A percentile compares a stretch with the other conserved stretches of the same genome.
Evolutionary conservation across 306 rosid species (phyloP).

Genomic region (Cucumis melo): DNA sequence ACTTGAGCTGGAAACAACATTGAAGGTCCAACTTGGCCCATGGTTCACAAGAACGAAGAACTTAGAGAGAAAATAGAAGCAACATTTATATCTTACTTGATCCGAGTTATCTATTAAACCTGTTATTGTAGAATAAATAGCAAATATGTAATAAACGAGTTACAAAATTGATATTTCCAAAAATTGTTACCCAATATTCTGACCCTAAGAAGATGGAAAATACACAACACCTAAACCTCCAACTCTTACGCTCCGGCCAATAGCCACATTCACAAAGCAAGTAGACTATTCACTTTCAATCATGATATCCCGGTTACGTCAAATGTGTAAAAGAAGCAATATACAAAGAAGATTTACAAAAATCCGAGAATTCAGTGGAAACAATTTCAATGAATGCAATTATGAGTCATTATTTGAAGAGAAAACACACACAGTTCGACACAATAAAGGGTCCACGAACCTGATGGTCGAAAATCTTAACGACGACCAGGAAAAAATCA

Average conservation of each 20-base stretch:
- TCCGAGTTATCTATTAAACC: neutral
- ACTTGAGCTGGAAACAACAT: neutral
- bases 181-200: neutral
- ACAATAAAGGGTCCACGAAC: conserved; percentile 16
- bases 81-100: neutral
- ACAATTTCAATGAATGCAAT: neutral
- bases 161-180: neutral
- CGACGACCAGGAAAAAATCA: conserved; percentile 95
- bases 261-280: neutral
- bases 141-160: neutral
- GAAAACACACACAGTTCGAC: neutral
- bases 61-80: neutral
- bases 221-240: neutral
- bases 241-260: neutral
- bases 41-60: neutral
- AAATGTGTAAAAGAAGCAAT: neutral
- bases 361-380: neutral
- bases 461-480: conserved; percentile 84
- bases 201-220: neutral
- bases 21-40: neutral
- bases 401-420: neutral
- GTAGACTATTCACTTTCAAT: neutral
- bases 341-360: neutral
- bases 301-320: neutral
- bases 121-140: neutral